A percentile compares a stretch with the other conserved stretches of the same genome.
Evolutionary conservation across 192 early-diverging fungal species (phyloP).

Genomic region (Linnemannia elongata): DNA sequence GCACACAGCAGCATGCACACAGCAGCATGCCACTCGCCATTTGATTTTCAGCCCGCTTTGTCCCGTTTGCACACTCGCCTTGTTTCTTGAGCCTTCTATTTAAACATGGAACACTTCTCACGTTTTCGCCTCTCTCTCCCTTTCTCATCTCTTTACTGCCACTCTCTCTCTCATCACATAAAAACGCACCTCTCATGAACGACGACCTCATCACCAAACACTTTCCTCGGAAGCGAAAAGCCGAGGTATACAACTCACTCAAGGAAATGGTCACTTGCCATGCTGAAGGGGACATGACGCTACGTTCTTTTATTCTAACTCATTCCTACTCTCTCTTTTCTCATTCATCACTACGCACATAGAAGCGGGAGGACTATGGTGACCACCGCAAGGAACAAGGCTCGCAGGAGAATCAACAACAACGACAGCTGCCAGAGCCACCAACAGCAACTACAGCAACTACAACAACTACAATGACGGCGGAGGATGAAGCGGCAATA

Average conservation of each 20-base stretch:
- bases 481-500: background rate
- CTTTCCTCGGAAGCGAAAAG: background rate
- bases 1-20: no score
- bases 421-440: background rate
- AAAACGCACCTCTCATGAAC: background rate
- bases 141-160: no score
- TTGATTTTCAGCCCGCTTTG: no score
- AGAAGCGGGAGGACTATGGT: background rate
- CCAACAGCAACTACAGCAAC: background rate
- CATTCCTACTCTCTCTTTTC: background rate
- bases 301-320: background rate
- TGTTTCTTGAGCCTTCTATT: no score
- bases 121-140: no score
- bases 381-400: background rate
- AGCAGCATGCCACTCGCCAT: no score
- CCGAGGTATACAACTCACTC: background rate
- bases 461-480: background rate
- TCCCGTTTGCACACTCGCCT: no score
- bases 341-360: background rate
- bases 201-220: constrained; percentile 1
- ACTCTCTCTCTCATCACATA: no score
- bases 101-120: no score
- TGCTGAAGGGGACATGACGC: background rate
- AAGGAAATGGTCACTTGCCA: background rate
- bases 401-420: background rate